These are phyloP conservation scores for Triangularia setosa DNA, from an alignment of 2,329 filamentous ascomycete genomes.

Conservation along the genomic window DNA sequence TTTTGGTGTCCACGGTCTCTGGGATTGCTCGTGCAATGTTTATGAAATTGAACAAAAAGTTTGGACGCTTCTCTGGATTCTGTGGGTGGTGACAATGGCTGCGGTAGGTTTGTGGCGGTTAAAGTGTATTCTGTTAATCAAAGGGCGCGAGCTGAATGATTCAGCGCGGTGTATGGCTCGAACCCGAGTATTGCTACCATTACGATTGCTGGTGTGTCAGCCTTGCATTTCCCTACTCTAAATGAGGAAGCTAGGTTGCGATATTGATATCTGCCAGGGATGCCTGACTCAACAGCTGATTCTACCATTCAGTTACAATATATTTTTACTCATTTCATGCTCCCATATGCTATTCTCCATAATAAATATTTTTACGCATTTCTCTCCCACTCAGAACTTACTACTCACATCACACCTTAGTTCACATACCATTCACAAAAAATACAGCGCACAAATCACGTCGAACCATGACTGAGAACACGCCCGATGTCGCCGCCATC, in stretches of 20 bases:
- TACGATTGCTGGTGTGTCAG: no score
- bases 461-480: not conserved
- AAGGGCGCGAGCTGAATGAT: not conserved
- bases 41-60: not conserved
- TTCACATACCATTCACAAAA: not conserved
- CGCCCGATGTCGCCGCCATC: not conserved
- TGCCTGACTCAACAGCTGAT: not conserved
- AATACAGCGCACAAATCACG: not conserved
- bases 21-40: slow-evolving; percentile 4
- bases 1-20: slow-evolving; percentile 5
- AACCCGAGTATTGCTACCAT: no score
- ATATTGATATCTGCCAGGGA: not conserved
- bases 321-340: no score
- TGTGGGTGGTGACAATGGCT: not conserved
- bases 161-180: no score
- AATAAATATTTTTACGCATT: no score
- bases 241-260: slow-evolving; percentile 14
- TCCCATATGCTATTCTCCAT: no score
- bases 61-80: not conserved
- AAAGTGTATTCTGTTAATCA: not conserved
- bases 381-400: no score
- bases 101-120: not conserved
- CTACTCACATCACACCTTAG: not conserved
- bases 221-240: slow-evolving; percentile 2
- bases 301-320: not conserved